Evolutionary conservation across 805 yeast genomes (phyloP).

Genomic region (Starmerella vaccinii): DNA sequence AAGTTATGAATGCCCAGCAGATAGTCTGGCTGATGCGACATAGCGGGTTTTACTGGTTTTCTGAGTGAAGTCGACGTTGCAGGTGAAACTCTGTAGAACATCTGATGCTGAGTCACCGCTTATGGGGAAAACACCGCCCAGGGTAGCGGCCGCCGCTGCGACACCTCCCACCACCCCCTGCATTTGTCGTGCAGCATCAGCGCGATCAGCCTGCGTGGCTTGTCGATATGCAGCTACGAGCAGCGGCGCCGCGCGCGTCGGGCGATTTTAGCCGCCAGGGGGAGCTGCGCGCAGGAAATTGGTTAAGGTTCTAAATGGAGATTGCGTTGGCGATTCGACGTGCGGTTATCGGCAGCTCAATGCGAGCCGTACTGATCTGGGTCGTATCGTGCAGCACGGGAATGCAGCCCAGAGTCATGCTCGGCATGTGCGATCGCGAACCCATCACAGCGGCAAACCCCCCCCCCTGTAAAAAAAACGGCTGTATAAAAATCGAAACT

Average conservation of each 20-base stretch:
- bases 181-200: conserved; percentile 2
- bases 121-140: neutral
- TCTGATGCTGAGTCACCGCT: neutral
- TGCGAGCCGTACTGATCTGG: too few species aligned
- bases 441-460: too few species aligned
- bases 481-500: too few species aligned
- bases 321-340: too few species aligned
- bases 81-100: conserved; percentile 3
- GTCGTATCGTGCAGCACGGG: neutral
- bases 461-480: too few species aligned
- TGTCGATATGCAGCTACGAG: neutral
- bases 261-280: too few species aligned
- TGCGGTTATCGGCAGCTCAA: too few species aligned
- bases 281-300: too few species aligned
- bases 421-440: too few species aligned
- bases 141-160: neutral
- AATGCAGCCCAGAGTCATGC: neutral
- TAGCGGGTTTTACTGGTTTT: conserved; percentile 2
- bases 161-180: conserved; percentile 3
- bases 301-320: too few species aligned
- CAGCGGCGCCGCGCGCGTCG: too few species aligned
- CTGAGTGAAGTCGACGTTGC: conserved; percentile 7
- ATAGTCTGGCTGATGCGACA: conserved; percentile 20
- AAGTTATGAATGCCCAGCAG: conserved; percentile 73
- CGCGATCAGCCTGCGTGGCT: neutral